A percentile compares a stretch with the other conserved stretches of the same genome.
These are phyloP conservation scores for Dothistroma pini DNA, from an alignment of 2,329 filamentous ascomycete species.

Conservation along the genomic window DNA sequence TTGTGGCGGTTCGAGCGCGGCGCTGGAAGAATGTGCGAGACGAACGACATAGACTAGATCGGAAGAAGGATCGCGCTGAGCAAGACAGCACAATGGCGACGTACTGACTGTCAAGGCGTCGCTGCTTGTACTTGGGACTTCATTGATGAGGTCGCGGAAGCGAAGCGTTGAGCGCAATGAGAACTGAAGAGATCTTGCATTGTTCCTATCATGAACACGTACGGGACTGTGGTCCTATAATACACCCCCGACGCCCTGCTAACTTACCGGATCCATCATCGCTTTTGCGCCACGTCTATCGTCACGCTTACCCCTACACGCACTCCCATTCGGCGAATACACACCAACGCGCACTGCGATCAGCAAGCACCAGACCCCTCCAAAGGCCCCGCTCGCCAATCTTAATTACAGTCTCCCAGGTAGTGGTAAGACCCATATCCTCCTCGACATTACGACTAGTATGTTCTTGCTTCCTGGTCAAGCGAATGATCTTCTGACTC, in stretches of 20 bases:
- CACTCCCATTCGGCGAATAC: slow-evolving; percentile 88
- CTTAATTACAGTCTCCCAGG: slow-evolving; percentile 90
- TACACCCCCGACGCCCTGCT: not conserved
- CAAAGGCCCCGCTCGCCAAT: slow-evolving; percentile 77
- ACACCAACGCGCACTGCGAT: slow-evolving; percentile 81
- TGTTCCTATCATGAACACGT: not conserved
- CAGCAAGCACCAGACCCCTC: slow-evolving; percentile 76
- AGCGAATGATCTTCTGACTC: slow-evolving; percentile 85
- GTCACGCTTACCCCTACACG: slow-evolving; percentile 26
- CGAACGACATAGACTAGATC: not conserved
- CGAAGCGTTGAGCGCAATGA: not conserved
- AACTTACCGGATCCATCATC: not conserved
- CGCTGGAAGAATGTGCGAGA: not conserved
- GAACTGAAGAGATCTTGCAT: not conserved
- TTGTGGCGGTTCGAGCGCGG: not conserved
- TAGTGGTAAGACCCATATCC: slow-evolving; percentile 64
- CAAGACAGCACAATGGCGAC: too few species aligned
- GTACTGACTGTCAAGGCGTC: too few species aligned
- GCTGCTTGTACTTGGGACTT: too few species aligned
- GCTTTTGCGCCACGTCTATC: not conserved
- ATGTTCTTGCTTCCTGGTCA: slow-evolving; percentile 70
- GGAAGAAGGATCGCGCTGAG: not conserved
- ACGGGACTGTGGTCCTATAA: not conserved
- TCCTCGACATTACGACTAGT: slow-evolving; percentile 53
- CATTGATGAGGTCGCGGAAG: too few species aligned